phyloP scores from a whole-genome alignment of 2,329 filamentous ascomycete genomes.

The Paraphoma sp. region DNA sequence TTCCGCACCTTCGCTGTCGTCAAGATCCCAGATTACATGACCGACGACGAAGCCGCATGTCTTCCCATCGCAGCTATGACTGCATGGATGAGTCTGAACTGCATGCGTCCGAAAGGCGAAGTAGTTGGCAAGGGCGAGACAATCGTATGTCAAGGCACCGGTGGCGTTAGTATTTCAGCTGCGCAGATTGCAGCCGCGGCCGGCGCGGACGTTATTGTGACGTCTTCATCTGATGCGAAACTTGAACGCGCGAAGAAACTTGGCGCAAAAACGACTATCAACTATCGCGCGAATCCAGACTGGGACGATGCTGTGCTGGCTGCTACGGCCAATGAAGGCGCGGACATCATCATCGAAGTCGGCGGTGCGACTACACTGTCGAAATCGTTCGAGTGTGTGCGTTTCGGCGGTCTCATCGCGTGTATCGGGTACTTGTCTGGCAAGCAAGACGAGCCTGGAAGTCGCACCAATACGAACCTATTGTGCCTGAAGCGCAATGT shows the following conservation, averaged over 20 bases:
- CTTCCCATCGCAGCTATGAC: constrained; percentile 68
- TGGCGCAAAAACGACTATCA: constrained; percentile 66
- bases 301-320: constrained; percentile 67
- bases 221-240: constrained; percentile 64
- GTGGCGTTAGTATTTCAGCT: constrained; percentile 52
- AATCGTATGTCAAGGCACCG: constrained; percentile 53
- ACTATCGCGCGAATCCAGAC: constrained; percentile 64
- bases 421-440: constrained; percentile 54
- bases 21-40: constrained; percentile 62
- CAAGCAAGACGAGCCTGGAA: constrained; percentile 63
- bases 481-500: constrained; percentile 59
- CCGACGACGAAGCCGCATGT: constrained; percentile 65
- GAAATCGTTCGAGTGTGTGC: constrained; percentile 52
- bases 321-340: constrained; percentile 50
- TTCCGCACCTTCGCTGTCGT: constrained; percentile 66
- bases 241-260: constrained; percentile 59
- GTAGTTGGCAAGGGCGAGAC: constrained; percentile 51
- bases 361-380: constrained; percentile 59
- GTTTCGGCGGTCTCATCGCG: constrained; percentile 51
- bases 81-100: constrained; percentile 71
- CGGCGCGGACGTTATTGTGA: constrained; percentile 61
- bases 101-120: constrained; percentile 62
- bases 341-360: constrained; percentile 60
- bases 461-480: constrained; percentile 67
- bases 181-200: constrained; percentile 51